phyloP scores from a whole-genome alignment of 805 yeast genomes.

The Myxozyma neglecta region DNA sequence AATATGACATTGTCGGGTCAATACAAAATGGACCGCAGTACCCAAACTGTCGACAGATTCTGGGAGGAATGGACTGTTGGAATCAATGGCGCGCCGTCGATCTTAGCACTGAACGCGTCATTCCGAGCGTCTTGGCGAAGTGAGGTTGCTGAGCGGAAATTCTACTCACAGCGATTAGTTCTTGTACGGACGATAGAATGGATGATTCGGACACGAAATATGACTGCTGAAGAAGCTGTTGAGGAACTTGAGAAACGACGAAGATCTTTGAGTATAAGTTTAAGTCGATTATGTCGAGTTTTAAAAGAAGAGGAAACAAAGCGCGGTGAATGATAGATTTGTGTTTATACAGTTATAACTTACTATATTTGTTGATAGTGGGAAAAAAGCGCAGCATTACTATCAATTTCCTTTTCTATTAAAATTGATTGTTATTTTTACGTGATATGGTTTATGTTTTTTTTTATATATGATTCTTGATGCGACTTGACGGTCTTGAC shows the following conservation, averaged over 20 bases:
- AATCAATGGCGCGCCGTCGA: constrained; percentile 46
- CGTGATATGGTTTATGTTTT: not conserved
- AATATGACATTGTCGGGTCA: constrained; percentile 13
- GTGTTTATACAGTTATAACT: not conserved
- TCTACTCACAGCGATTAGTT: constrained; percentile 30
- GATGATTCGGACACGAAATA: constrained; percentile 22
- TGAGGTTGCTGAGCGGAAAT: constrained; percentile 34
- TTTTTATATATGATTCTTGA: too few relatives aligned
- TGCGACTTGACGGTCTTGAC: too few relatives aligned
- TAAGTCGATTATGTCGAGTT: constrained; percentile 27
- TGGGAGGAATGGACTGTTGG: constrained; percentile 47
- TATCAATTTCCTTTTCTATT: not conserved
- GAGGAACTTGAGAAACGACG: constrained; percentile 29
- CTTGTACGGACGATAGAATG: constrained; percentile 30
- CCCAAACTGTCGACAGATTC: constrained; percentile 32
- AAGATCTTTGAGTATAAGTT: constrained; percentile 23
- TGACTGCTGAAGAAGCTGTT: constrained; percentile 27
- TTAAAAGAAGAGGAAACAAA: constrained; percentile 28
- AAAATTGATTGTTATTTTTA: not conserved
- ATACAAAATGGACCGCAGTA: constrained; percentile 30
- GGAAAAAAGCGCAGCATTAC: not conserved
- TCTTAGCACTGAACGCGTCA: constrained; percentile 44
- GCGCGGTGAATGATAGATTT: constrained; percentile 12
- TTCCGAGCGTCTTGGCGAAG: constrained; percentile 48
- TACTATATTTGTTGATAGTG: not conserved